Base-by-base conservation (phyloP, 805 yeast species). In the Schizosaccharomyces osmophilus region DNA sequence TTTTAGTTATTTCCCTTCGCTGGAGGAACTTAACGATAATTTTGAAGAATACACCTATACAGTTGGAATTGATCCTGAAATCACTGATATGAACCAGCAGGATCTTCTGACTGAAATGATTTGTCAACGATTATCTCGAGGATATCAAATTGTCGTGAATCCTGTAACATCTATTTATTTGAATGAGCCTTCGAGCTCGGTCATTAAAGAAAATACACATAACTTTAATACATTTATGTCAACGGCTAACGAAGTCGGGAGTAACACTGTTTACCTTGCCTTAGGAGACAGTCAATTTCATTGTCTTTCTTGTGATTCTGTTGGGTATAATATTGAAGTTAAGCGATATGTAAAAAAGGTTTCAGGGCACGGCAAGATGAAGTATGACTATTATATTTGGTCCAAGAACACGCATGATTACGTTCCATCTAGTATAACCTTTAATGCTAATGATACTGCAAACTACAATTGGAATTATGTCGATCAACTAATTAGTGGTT, bases 401-500 rank as follows among this genome's bases (percentile, higher is more conserved):
- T 36, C 60, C 31, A 29, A 29, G 36, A 36, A 41, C 32, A 36
- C 42, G n/a, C 9, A 36, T 13, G n/a, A 13, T 19, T 41, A 57
- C n/a, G 48, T 36, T 15, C 26, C 42, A 2, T 36, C 63, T 24
- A 51, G 19, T 51, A 51, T 51, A 22, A 51, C 57, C 4, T 51
- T 51, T 29, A 19, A 22, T 9, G 57, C 57, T 17, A 51, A 77
- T 0, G 66, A 68, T 5, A 59, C 68, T n/a, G 67, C 69, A 19
- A 63, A 65, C 15, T 79, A 81, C 64, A 88, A 89, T 64, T 93
- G 98, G 98, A 89, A 89, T 66, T 84, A 82, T 64, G 76, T 89
- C 65, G 99, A 93, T 73, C 96, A 87, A 68, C 79, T 80, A 29
- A 70, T 89, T n/a, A 95, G 97, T 0, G 98, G 98, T 2, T 85